phyloP scores from a whole-genome alignment of 1,139 yeast species.

The Groenewaldozyma sp. region DNA sequence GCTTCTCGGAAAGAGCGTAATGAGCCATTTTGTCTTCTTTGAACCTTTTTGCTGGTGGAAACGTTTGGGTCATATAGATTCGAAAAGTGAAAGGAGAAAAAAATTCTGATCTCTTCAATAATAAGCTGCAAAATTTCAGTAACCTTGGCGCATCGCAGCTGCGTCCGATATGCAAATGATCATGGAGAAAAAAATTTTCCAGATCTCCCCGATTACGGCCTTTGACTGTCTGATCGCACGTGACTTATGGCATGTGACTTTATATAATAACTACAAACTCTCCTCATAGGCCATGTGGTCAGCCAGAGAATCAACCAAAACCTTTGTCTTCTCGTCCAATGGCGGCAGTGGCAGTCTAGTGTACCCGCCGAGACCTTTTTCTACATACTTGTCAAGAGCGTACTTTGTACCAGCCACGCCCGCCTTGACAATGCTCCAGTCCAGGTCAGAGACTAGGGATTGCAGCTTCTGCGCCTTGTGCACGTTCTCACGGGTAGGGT shows the following conservation, averaged over 20 bases:
- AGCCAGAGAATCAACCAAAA: conserved; percentile 14
- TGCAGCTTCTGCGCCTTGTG: conserved; percentile 38
- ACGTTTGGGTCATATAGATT: not conserved
- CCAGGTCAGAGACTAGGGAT: conserved; percentile 34
- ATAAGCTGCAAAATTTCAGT: not conserved
- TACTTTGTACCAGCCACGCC: conserved; percentile 41
- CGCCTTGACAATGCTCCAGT: conserved; percentile 34
- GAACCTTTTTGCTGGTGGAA: conserved; percentile 35
- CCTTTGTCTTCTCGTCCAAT: conserved; percentile 13
- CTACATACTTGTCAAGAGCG: conserved; percentile 31
- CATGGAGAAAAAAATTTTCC: not conserved
- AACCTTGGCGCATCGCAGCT: not conserved
- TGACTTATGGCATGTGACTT: too few relatives aligned
- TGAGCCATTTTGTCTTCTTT: conserved; percentile 18
- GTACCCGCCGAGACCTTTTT: conserved; percentile 28
- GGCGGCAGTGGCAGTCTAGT: conserved; percentile 20
- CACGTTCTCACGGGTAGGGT: conserved; percentile 14
- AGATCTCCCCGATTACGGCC: too few relatives aligned
- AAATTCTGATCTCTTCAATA: not conserved
- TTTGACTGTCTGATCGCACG: too few relatives aligned
- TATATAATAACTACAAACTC: too few relatives aligned
- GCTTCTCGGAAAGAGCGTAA: conserved; percentile 27
- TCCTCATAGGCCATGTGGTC: conserved; percentile 18
- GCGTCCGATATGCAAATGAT: too few relatives aligned
- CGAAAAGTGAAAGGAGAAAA: not conserved